Evolutionary conservation across 306 rosid genomes (phyloP).

Genomic region (Pachyrhizus erosus): DNA sequence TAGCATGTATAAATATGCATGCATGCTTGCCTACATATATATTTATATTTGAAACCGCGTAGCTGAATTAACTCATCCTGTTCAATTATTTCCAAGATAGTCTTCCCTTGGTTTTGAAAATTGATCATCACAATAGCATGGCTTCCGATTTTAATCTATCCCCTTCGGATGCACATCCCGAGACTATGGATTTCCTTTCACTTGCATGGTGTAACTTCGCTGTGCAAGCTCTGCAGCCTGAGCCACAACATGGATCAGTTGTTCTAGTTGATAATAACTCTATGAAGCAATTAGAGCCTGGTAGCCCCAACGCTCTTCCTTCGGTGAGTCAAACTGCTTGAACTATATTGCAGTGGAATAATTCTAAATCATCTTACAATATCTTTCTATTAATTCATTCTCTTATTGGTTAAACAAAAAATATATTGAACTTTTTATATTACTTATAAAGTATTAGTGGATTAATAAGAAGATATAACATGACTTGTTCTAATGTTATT

Average conservation of each 20-base stretch:
- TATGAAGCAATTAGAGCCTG: slow-evolving; percentile 53
- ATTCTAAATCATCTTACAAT: not conserved
- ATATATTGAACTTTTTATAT: not conserved
- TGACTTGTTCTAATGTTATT: not conserved
- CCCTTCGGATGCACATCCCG: slow-evolving; percentile 86
- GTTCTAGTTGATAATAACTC: slow-evolving; percentile 57
- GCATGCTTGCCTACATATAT: slow-evolving; percentile 45
- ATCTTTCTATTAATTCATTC: not conserved
- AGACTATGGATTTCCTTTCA: slow-evolving; percentile 88
- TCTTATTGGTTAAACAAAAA: not conserved
- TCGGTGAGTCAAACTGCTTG: slow-evolving; percentile 47
- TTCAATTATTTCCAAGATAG: slow-evolving; percentile 20
- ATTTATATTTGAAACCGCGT: slow-evolving; percentile 30
- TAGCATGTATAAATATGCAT: slow-evolving; percentile 47
- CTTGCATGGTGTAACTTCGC: slow-evolving; percentile 91
- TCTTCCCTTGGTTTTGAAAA: slow-evolving; percentile 15
- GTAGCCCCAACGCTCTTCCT: slow-evolving; percentile 49
- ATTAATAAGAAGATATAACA: not conserved
- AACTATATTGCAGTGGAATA: not conserved
- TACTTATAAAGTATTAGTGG: not conserved
- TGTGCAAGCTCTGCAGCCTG: slow-evolving; percentile 79
- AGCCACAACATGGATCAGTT: slow-evolving; percentile 60
- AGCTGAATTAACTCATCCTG: slow-evolving; percentile 32
- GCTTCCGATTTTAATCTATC: slow-evolving; percentile 57
- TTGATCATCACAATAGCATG: slow-evolving; percentile 46